These are phyloP conservation scores for Staphylotrichum tortipilum DNA, from an alignment of 495 filamentous ascomycete species.

Conservation along the genomic window DNA sequence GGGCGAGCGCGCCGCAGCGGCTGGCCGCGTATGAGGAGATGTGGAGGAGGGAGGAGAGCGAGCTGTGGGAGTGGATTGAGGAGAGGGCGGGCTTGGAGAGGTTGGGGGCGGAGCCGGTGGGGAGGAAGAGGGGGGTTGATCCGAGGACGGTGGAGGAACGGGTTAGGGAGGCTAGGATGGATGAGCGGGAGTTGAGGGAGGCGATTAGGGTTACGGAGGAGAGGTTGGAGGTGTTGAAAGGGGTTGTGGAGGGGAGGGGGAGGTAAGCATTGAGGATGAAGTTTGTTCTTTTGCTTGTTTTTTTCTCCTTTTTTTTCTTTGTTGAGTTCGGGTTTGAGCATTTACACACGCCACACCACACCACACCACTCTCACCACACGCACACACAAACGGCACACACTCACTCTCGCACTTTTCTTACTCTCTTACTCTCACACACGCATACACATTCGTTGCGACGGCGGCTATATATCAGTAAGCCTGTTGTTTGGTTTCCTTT, in stretches of 20 bases:
- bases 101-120: conserved; percentile 35
- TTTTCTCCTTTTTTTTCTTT: too few species aligned
- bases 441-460: background rate
- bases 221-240: conserved; percentile 64
- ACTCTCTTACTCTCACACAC: too few species aligned
- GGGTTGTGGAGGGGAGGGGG: conserved; percentile 51
- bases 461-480: too few species aligned
- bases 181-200: conserved; percentile 70
- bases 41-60: conserved; percentile 82
- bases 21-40: conserved; percentile 86
- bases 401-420: too few species aligned
- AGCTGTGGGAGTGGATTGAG: conserved; percentile 94
- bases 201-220: conserved; percentile 82
- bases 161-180: conserved; percentile 63
- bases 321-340: too few species aligned
- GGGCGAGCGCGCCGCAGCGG: conserved; percentile 51
- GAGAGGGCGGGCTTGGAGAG: conserved; percentile 71
- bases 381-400: too few species aligned
- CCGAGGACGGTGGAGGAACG: conserved; percentile 43
- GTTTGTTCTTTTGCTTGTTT: too few species aligned
- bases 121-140: conserved; percentile 34
- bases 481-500: background rate
- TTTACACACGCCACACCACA: too few species aligned
- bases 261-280: too few species aligned
- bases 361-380: too few species aligned